Percentiles rank a stretch among this genome's conserved stretches.
These are phyloP conservation scores for Trichophyton rubrum DNA, from an alignment of 2,329 filamentous ascomycete genomes.

Conservation along the genomic window DNA sequence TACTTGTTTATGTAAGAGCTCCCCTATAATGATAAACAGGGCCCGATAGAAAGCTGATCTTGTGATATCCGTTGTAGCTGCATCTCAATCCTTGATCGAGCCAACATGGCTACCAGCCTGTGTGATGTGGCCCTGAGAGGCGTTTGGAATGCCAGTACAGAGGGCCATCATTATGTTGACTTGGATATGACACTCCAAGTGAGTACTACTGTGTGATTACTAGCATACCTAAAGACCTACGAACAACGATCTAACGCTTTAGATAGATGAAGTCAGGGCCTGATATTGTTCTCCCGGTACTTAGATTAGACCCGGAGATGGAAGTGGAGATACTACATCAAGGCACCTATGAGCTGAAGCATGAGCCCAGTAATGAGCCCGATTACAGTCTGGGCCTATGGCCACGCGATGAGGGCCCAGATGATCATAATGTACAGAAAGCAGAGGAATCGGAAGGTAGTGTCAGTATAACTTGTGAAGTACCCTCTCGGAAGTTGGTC, in stretches of 20 bases:
- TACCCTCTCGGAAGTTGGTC: slow-evolving; percentile 6
- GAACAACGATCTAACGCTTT: not conserved
- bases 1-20: not conserved
- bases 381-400: not conserved
- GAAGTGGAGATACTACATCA: not conserved
- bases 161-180: not conserved
- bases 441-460: not conserved
- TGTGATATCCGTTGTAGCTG: not conserved
- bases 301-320: not conserved
- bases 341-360: not conserved
- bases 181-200: not conserved
- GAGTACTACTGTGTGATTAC: not conserved
- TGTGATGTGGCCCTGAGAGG: not conserved
- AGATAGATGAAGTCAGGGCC: not conserved
- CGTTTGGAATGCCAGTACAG: not conserved
- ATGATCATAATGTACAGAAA: not conserved
- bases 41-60: not conserved
- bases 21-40: not conserved
- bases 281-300: not conserved
- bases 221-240: too few relatives aligned
- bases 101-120: not conserved
- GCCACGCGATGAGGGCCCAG: not conserved
- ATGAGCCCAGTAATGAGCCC: not conserved
- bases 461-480: not conserved
- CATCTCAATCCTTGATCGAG: not conserved